Evolutionary conservation across 345 rosid genomes (phyloP).

Genomic region (Lagerstroemia speciosa): DNA sequence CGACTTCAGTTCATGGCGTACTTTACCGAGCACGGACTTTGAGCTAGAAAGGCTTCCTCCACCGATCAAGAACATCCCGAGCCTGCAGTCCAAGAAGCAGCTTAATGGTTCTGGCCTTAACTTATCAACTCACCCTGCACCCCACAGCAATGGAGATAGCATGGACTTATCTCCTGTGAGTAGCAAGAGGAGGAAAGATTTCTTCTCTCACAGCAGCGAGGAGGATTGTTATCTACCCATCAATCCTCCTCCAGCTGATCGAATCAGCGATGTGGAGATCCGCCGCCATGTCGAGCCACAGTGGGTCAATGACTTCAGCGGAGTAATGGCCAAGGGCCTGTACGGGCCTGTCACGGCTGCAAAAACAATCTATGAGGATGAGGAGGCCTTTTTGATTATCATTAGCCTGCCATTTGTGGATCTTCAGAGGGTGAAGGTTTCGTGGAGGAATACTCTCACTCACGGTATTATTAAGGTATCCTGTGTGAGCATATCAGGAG

Average conservation of each 20-base stretch:
- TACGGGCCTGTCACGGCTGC: slow-evolving; percentile 94
- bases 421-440: slow-evolving; percentile 83
- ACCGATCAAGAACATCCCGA: slow-evolving; percentile 40
- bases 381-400: slow-evolving; percentile 66
- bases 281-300: slow-evolving; percentile 54
- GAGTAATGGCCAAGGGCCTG: slow-evolving; percentile 67
- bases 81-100: slow-evolving; percentile 53
- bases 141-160: slow-evolving; percentile 51
- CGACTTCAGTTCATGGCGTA: slow-evolving; percentile 91
- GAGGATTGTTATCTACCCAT: slow-evolving; percentile 50
- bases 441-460: slow-evolving; percentile 83
- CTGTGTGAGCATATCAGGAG: slow-evolving; percentile 65
- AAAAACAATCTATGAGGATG: slow-evolving; percentile 85
- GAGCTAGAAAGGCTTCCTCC: slow-evolving; percentile 74
- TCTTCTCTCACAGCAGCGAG: slow-evolving; percentile 54
- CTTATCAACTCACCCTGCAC: slow-evolving; percentile 59
- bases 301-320: slow-evolving; percentile 74
- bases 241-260: slow-evolving; percentile 30
- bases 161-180: slow-evolving; percentile 61
- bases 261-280: slow-evolving; percentile 38
- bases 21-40: slow-evolving; percentile 81
- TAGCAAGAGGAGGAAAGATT: slow-evolving; percentile 73
- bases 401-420: slow-evolving; percentile 89
- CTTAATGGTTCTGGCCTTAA: slow-evolving; percentile 84
- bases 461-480: slow-evolving; percentile 84